Evolutionary conservation across 2,329 filamentous ascomycete species (phyloP), one percentile per base, ranked within the genome.

Genomic region (Rosellinia necatrix): DNA sequence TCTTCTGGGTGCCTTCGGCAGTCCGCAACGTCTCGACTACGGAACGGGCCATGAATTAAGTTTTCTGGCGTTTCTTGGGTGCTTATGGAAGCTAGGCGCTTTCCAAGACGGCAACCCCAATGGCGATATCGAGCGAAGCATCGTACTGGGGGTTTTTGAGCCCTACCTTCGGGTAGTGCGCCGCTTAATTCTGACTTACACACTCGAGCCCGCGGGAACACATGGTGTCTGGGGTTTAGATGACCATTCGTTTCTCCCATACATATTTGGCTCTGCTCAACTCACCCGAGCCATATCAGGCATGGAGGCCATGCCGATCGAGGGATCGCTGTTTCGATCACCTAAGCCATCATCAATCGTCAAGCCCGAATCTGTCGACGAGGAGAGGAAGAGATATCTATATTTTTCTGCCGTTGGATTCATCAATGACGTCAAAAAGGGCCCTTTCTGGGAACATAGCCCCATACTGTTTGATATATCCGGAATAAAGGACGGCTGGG

Each of bases 171-270:
- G 59, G 27, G 86, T 97, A 2, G 80, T 96, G 41, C 87, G 94
- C 34, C 85, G 83, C 37, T 80, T 99, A 8, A 97, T 99, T 65
- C 78, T 91, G 47, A 93, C 87, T 2, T 99, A 97, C 71, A 97
- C 88, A 0, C 83, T 99, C 17, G 94, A 99, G 70, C 94, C 94
- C 3, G 94, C 94, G 5, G 94, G 94, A 2, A 96, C 93, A 1
- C 94, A 97, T 70, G 94, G 94, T 3, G 94, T 99, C 17, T 99
- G 94, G 94, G 94, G 94, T 17, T 81, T 99, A n/a, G 94, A 99
- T 70, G 94, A 99, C 72, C 93, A 99, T 74, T 92, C 86, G 7
- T 97, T 99, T 71, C 74, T 94, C 22, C 90, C 94, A 0, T 99
- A 97, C 72, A 91, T 99, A 53, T 92, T 97, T 62, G 94, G 94